Evolutionary conservation across 192 early-diverging fungal species (phyloP).

Genomic region (Funneliformis geosporum): DNA sequence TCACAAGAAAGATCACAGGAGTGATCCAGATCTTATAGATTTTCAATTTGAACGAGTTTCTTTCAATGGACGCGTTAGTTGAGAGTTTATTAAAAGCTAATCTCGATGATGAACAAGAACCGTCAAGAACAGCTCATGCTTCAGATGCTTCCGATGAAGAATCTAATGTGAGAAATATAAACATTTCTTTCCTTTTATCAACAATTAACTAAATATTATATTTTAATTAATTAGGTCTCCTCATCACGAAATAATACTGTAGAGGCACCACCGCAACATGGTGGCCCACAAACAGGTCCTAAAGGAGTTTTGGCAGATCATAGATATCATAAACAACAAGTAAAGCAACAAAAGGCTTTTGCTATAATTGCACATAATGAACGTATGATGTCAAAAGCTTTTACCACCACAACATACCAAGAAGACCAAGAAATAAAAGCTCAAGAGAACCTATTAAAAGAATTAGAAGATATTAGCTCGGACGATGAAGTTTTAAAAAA

Average conservation of each 20-base stretch:
- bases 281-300: constrained; percentile 48
- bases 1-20: no score
- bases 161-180: neutral
- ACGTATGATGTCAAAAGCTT: constrained; percentile 46
- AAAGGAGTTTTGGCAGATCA: constrained; percentile 62
- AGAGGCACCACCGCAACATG: neutral
- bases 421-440: constrained; percentile 42
- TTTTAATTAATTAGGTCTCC: neutral
- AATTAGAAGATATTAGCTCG: constrained; percentile 38
- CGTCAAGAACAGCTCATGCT: neutral
- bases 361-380: constrained; percentile 44
- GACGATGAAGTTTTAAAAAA: constrained; percentile 42
- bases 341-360: constrained; percentile 36
- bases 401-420: constrained; percentile 50
- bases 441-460: constrained; percentile 35
- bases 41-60: no score
- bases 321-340: constrained; percentile 45
- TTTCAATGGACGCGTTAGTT: constrained; percentile 32
- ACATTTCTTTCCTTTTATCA: neutral
- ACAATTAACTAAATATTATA: neutral
- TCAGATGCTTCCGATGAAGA: constrained; percentile 24
- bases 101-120: constrained; percentile 26
- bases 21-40: no score
- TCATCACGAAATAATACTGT: neutral
- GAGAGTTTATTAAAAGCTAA: constrained; percentile 17